Evolutionary conservation across 2,329 filamentous ascomycete species (phyloP), one percentile per base, ranked within the genome.

Genomic region (Zymoseptoria pseudotritici): DNA sequence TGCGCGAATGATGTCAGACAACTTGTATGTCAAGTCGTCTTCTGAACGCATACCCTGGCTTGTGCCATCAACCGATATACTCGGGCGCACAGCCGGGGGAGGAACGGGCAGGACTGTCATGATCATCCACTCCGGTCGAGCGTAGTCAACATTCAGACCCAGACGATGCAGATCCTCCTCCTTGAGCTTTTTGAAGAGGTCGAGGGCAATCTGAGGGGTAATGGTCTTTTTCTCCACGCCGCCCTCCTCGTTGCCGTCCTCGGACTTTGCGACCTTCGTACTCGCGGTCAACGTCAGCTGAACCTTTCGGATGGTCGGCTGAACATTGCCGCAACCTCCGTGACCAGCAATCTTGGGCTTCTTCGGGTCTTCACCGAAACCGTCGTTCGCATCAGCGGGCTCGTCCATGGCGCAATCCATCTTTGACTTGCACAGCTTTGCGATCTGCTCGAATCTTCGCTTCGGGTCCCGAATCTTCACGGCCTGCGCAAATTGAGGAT

Each of bases 21-120:
- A 82, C 78, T 99, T 99, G 83, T 97, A 99, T 0, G 94, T 99
- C 83, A 99, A 83, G 81, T 99, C 95, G 75, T 99, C 94, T 77
- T 99, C 94, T 73, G 94, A 94, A 64, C 94, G 89, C 80, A 93
- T 87, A 64, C 94, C 94, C 66, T 90, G 90, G 57, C 90, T 89
- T 51, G 91, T 96, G 56, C 94, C 92, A 71, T 97, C 95, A 79
- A 97, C 93, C 21, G 93, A 95, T 69, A 99, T 96, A 82, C 91
- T 97, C 4, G 94, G 94, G 58, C 94, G 89, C 46, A 99, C 95
- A 2, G 94, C 92, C 54, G 94, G 94, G 2, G 94, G 94, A 1
- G 94, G 94, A 0, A 99, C 95, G 4, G 94, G 92, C 53, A 99
- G 82, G 55, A 97, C 92, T 0, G 91, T 96, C 63, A 99, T 80